Conservation (phyloP, 768 basidiomycete species). For the Hypholoma fasciculare region DNA sequence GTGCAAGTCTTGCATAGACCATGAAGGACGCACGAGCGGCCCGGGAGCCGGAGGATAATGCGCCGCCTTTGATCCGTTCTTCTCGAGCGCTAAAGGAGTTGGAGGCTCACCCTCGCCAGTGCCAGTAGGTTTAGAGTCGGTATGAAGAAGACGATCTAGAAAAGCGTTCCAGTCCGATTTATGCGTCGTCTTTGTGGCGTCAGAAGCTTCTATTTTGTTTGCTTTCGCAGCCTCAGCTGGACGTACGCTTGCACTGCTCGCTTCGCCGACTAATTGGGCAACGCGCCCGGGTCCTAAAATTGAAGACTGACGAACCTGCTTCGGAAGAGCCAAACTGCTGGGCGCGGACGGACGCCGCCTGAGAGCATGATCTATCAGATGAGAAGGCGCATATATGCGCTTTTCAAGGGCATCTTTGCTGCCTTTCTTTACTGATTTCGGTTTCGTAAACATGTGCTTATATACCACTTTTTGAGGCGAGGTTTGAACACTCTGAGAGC, state of each 20-base stretch:
- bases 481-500: slow-evolving; percentile 2
- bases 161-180: neutral
- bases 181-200: neutral
- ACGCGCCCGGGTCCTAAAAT: neutral
- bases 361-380: neutral
- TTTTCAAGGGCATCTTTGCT: neutral
- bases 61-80: neutral
- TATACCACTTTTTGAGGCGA: neutral
- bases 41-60: neutral
- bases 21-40: neutral
- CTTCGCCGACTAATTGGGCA: neutral
- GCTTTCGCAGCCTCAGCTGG: neutral
- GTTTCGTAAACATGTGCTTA: neutral
- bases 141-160: neutral
- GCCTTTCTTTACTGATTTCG: neutral
- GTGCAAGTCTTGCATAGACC: neutral
- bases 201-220: neutral
- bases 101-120: neutral
- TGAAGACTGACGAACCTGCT: neutral
- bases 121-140: neutral
- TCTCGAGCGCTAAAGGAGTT: neutral
- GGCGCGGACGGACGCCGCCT: slow-evolving; percentile 25
- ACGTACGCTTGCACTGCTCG: neutral
- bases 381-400: neutral
- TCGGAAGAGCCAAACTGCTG: slow-evolving; percentile 14